These are phyloP conservation scores for Brassica balearica DNA, from an alignment of 441 rosid species.

Conservation along the genomic window DNA sequence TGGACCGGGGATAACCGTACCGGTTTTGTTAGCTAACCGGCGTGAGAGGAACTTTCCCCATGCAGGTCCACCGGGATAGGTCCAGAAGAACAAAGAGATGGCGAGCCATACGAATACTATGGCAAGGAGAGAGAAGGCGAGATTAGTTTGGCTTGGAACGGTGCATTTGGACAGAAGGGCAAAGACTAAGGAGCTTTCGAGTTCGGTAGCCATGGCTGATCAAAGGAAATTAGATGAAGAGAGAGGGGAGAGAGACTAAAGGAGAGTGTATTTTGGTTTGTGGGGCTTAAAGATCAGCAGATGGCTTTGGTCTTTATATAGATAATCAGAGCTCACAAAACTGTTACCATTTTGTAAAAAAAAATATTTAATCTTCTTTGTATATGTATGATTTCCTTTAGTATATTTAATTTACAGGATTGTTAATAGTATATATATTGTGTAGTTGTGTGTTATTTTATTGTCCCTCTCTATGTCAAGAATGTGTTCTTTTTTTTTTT, in stretches of 20 bases:
- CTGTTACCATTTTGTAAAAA: not conserved
- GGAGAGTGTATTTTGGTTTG: slow-evolving; percentile 35
- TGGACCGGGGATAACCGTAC: slow-evolving; percentile 67
- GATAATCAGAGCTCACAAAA: slow-evolving; percentile 8
- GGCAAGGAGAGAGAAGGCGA: slow-evolving; percentile 51
- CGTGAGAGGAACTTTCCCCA: slow-evolving; percentile 62
- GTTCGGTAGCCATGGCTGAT: slow-evolving; percentile 53
- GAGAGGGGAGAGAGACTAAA: not conserved
- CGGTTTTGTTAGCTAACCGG: slow-evolving; percentile 29
- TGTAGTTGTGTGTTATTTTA: slow-evolving; percentile 6
- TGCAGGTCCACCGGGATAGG: slow-evolving; percentile 80
- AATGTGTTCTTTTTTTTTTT: not conserved
- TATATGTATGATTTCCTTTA: not conserved
- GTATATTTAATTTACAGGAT: not conserved
- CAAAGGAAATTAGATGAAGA: slow-evolving; percentile 11
- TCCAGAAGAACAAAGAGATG: slow-evolving; percentile 61
- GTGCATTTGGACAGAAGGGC: slow-evolving; percentile 66
- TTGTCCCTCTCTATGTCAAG: slow-evolving; percentile 16
- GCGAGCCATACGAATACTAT: slow-evolving; percentile 44
- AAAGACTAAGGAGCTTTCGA: slow-evolving; percentile 61
- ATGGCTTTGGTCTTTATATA: slow-evolving; percentile 35
- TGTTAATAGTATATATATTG: no score
- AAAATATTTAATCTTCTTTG: not conserved
- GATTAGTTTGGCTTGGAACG: slow-evolving; percentile 47
- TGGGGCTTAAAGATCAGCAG: slow-evolving; percentile 37